phyloP scores from a whole-genome alignment of 192 early-diverging fungal genomes.

The Chytriomyces confervae region DNA sequence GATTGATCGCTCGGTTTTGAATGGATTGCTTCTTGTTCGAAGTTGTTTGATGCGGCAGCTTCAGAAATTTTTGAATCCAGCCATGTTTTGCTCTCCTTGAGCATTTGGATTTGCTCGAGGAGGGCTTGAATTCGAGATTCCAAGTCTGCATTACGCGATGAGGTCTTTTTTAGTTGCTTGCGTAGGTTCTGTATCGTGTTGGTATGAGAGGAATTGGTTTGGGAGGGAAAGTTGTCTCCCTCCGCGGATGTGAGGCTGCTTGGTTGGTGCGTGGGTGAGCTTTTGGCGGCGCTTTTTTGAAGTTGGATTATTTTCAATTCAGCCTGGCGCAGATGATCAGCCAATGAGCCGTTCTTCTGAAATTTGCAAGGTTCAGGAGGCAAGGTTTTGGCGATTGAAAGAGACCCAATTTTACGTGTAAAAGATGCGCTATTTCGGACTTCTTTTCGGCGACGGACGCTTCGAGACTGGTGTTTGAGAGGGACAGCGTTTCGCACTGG shows the following conservation, averaged over 20 bases:
- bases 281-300: not conserved
- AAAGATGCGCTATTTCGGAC: conserved; percentile 14
- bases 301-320: conserved; percentile 2
- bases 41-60: not conserved
- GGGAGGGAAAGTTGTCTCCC: not conserved
- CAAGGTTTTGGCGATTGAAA: not conserved
- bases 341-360: not conserved
- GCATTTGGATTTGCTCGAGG: not conserved
- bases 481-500: conserved; percentile 14
- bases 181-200: not conserved
- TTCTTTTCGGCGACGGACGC: conserved; percentile 12
- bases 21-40: not conserved
- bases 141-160: not conserved
- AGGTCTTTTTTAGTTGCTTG: conserved; percentile 8
- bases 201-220: not conserved
- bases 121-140: not conserved
- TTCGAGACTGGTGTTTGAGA: not conserved
- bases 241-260: not conserved
- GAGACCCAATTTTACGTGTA: not conserved
- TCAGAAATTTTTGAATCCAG: not conserved
- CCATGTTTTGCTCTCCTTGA: not conserved
- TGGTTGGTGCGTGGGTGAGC: not conserved
- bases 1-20: too few relatives aligned
- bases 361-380: not conserved
- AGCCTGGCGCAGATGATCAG: not conserved